Base-by-base conservation (phyloP, 345 rosid species). In the Bretschneidera sinensis region DNA sequence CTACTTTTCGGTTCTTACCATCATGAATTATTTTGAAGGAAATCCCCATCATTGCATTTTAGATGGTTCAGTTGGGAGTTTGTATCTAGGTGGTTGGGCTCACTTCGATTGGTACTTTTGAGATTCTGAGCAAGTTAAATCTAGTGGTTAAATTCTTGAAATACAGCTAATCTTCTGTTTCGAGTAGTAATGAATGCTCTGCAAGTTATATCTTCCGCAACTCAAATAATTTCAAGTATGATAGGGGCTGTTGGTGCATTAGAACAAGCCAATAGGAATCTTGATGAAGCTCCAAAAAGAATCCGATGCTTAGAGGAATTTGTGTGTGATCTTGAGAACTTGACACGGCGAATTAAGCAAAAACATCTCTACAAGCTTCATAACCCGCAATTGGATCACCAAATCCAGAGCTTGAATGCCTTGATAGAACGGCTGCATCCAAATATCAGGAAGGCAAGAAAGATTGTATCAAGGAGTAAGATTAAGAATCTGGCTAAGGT, bases 221-320 rank as follows among this genome's bases (percentile, higher is more conserved):
- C 63, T 48, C 45, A 66, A 43, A 70, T 63, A 58, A 24, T 70
- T 49, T 62, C 75, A 20, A 23, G 66, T 24, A 75, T 66, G 79
- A 45, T 66, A 0, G 79, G 75, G 55, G 63, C 66, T 66, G 66
- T 75, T 21, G 51, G 54, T 55, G 78, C 75, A 22, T 51, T 70
- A 45, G 72, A 74, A 45, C 55, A 49, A 33, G 77, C 77, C 61
- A 59, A 33, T 39, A 63, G 73, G 65, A 60, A 73, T 68, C 65
- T 63, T 13, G 77, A 73, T 35, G 77, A 73, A 63, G 77, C 73
- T 59, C 73, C 77, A 24, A 67, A 73, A 58, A 67, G 62, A 67
- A 67, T 73, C 34, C 69, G 25, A 59, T 55, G 39, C 69, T 43
- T 73, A 35, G 73, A 73, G 43, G 69, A 63, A 54, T 68, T 73